Base-by-base conservation (phyloP, 2,329 filamentous ascomycete genomes). In the Aspergillus brasiliensis region DNA sequence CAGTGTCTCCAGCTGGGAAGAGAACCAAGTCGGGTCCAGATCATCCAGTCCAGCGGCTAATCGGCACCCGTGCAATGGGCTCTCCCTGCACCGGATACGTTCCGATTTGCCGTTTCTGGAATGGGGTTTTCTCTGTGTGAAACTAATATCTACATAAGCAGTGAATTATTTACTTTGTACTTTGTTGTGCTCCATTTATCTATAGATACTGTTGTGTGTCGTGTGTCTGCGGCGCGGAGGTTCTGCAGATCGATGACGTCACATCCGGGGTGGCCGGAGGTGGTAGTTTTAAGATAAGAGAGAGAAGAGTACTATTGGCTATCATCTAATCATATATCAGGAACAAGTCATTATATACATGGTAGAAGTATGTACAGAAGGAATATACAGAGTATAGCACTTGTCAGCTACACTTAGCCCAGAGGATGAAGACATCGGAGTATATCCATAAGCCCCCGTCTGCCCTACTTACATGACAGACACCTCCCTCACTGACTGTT, bases 201-300 rank as follows among this genome's bases (percentile, higher is more conserved):
- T 25, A 10, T 31, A 10, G n/a, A 5, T 28, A 23, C 8, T 51
- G 47, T 7, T 27, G 28, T 52, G 28, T 34, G 25, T n/a, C 21
- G n/a, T 23, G 23, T 52, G 8, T 4, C 27, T 52, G 28, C n/a
- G 17, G 11, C 8, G 15, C n/a, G 21, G 8, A 11, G 17, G 27
- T n/a, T 1, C 11, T 34, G 31, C 31, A 34, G 17, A 17, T 44
- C 40, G 13, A 54, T 61, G 59, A 61, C 59, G 59, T 61, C 59
- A 61, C 21, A 49, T 61, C 58, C 59, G 49, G 54, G 52, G 34
- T 31, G 19, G n/a, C 58, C 58, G 58, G 52, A 53, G n/a, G 8
- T 6, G 21, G 7, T n/a, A n/a, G n/a, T n/a, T n/a, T n/a, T n/a
- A n/a, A n/a, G n/a, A n/a, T n/a, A n/a, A n/a, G n/a, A n/a, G n/a